Conservation (phyloP, 257 asterid genomes). For the Forsythia suspensa region DNA sequence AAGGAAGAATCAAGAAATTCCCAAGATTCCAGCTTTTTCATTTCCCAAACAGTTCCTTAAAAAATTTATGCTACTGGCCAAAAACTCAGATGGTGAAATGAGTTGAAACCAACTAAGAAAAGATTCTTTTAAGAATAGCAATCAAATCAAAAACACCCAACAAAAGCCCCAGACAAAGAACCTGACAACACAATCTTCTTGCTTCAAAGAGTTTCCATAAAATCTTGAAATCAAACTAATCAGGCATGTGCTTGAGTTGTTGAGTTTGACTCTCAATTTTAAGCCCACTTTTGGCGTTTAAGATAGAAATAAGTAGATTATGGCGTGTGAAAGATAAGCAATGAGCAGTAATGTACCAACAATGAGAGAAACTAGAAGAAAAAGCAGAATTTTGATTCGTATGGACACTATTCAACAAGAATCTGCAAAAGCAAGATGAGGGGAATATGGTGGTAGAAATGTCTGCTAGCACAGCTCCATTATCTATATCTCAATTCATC, state of each 20-base stretch:
- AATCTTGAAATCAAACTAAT: constrained; percentile 25
- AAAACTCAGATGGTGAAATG: constrained; percentile 38
- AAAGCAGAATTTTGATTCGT: constrained; percentile 34
- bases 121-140: constrained; percentile 39
- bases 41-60: constrained; percentile 26
- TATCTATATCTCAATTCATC: constrained; percentile 69
- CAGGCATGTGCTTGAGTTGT: constrained; percentile 31
- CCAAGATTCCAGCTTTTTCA: constrained; percentile 39
- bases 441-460: constrained; percentile 84
- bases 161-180: constrained; percentile 11
- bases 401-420: constrained; percentile 68
- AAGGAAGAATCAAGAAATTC: constrained; percentile 30
- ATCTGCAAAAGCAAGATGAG: constrained; percentile 77
- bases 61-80: constrained; percentile 49
- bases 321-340: neutral
- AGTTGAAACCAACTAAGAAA: constrained; percentile 37
- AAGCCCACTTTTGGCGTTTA: constrained; percentile 36
- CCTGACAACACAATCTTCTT: constrained; percentile 26
- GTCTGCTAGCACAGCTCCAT: constrained; percentile 79
- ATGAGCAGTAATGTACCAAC: constrained; percentile 47
- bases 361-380: constrained; percentile 14
- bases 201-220: constrained; percentile 22
- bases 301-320: constrained; percentile 21
- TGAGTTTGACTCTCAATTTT: constrained; percentile 48
- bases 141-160: constrained; percentile 35